These are phyloP conservation scores for Colletotrichum lentis DNA, from an alignment of 2,329 filamentous ascomycete genomes.

Conservation along the genomic window DNA sequence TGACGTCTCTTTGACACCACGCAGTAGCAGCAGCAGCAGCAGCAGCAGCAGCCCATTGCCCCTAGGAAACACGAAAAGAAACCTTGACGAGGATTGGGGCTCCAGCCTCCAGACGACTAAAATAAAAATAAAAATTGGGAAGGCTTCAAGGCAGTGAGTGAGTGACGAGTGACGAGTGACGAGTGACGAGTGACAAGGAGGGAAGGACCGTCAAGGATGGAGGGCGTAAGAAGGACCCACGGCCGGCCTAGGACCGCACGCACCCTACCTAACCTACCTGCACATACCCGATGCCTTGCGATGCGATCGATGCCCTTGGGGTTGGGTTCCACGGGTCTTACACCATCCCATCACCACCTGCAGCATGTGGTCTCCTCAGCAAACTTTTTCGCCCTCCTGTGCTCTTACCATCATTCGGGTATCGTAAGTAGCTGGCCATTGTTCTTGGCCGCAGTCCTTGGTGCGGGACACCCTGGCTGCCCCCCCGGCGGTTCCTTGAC, in stretches of 20 bases:
- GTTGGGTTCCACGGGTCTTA: too few species aligned
- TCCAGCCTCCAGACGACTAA: not conserved
- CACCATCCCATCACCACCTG: too few species aligned
- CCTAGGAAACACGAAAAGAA: conserved; percentile 8
- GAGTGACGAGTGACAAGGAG: too few species aligned
- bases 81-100: conserved; percentile 4
- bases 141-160: not conserved
- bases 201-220: not conserved
- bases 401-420: not conserved
- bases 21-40: not conserved
- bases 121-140: not conserved
- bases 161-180: too few species aligned
- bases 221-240: not conserved
- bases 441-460: not conserved
- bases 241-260: not conserved
- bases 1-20: conserved; percentile 35
- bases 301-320: conserved; percentile 16
- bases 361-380: conserved; percentile 6
- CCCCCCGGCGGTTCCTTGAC: conserved; percentile 1
- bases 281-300: conserved; percentile 6
- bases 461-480: conserved; percentile 13
- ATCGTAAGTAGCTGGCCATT: too few species aligned
- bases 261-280: too few species aligned
- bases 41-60: not conserved
- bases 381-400: conserved; percentile 11